phyloP scores from a whole-genome alignment of 345 rosid species.

The Barbarea vulgaris region DNA sequence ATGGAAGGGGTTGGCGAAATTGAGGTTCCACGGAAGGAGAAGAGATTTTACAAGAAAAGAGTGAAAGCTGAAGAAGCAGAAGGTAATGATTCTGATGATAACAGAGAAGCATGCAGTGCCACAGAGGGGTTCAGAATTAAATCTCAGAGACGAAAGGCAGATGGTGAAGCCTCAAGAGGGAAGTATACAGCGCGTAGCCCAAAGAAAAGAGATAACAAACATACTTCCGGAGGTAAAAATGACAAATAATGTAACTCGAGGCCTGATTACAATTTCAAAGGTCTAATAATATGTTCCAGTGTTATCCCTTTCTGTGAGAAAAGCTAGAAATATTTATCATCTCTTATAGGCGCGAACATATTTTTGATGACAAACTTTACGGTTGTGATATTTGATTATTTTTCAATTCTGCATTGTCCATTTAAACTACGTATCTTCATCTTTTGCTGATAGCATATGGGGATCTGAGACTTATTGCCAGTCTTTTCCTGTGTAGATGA shows the following conservation, averaged over 20 bases:
- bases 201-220: constrained; percentile 61
- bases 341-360: background rate
- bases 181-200: constrained; percentile 46
- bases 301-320: background rate
- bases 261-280: constrained; percentile 9
- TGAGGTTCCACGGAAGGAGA: constrained; percentile 62
- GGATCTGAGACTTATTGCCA: constrained; percentile 7
- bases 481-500: constrained; percentile 52
- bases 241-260: background rate
- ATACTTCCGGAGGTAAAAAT: constrained; percentile 67
- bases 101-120: constrained; percentile 83
- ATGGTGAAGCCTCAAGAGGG: constrained; percentile 48
- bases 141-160: constrained; percentile 49
- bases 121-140: constrained; percentile 63
- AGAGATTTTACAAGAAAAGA: constrained; percentile 60
- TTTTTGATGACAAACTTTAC: background rate
- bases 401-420: constrained; percentile 6
- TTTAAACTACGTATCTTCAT: constrained; percentile 12
- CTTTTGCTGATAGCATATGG: constrained; percentile 1
- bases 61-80: constrained; percentile 53
- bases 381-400: constrained; percentile 12
- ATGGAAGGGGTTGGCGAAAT: constrained; percentile 70
- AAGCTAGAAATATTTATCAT: background rate
- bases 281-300: background rate
- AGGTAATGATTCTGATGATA: constrained; percentile 62